A percentile compares a stretch with the other conserved stretches of the same genome.
phyloP scores from a whole-genome alignment of 108 stramenopile species.

The Nitzschia sp. region DNA sequence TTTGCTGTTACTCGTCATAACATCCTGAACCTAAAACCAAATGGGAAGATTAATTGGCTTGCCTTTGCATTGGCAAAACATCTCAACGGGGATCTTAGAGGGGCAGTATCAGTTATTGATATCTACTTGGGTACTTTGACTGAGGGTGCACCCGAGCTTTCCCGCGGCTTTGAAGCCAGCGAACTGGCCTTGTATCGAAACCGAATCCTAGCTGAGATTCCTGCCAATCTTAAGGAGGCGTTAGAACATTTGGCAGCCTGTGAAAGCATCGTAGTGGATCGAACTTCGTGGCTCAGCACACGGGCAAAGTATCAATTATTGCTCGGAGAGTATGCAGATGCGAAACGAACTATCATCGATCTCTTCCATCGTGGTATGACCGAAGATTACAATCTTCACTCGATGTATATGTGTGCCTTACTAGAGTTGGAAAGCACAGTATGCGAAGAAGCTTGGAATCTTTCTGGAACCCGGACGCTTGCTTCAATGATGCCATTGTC shows the following conservation, averaged over 20 bases:
- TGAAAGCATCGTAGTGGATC: slow-evolving; percentile 69
- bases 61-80: slow-evolving; percentile 93
- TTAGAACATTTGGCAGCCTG: slow-evolving; percentile 76
- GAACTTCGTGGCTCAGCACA: slow-evolving; percentile 61
- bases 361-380: slow-evolving; percentile 75
- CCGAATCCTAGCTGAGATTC: slow-evolving; percentile 75
- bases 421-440: slow-evolving; percentile 54
- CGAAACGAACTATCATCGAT: slow-evolving; percentile 52
- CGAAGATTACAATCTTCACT: slow-evolving; percentile 91
- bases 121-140: slow-evolving; percentile 76
- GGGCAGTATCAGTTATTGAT: slow-evolving; percentile 89
- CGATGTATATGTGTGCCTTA: slow-evolving; percentile 89
- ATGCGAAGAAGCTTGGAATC: slow-evolving; percentile 39
- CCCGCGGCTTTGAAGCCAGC: slow-evolving; percentile 83
- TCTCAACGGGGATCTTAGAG: slow-evolving; percentile 72
- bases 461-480: slow-evolving; percentile 69
- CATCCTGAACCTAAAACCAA: slow-evolving; percentile 83
- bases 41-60: slow-evolving; percentile 92
- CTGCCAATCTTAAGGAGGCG: slow-evolving; percentile 76
- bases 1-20: slow-evolving; percentile 86
- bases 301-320: slow-evolving; percentile 73
- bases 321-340: slow-evolving; percentile 70
- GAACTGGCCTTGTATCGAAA: slow-evolving; percentile 94
- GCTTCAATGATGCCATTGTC: slow-evolving; percentile 59
- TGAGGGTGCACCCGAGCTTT: slow-evolving; percentile 63